Base-by-base conservation (phyloP, 2,329 filamentous ascomycete genomes). In the Thermoascus crustaceus region DNA sequence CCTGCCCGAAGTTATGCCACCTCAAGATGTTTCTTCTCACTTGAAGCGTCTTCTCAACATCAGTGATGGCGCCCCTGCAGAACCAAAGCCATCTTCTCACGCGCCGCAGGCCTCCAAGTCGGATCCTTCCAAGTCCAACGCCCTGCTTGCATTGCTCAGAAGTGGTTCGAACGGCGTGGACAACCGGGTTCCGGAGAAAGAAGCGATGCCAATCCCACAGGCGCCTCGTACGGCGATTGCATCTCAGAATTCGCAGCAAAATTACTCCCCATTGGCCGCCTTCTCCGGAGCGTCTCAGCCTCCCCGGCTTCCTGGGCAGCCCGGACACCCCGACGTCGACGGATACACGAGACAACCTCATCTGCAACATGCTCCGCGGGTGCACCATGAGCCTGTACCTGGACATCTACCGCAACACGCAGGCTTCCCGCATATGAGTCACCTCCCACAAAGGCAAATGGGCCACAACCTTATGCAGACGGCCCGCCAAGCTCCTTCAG, bases 201-300 rank as follows among this genome's bases (percentile, higher is more conserved):
- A 66, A 26, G 68, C 69, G 33, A 75, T 73, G 4, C 72, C 76
- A 6, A 55, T 74, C 20, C 74, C 81, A 9, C 72, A 76, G 41
- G 64, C 67, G 11, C 58, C 67, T 33, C 53, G 57, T 4, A 66
- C 72, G 17, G 66, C 70, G 14, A 53, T 69, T 18, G 23, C 14
- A 20, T 19, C 25, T 9, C 9, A 26, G n/a, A 27, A 38, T 19
- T 14, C 30, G 29, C 22, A 35, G 14, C 30, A 26, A n/a, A 3
- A 13, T 4, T 13, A 13, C n/a, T 29, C n/a, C 26, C 26, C 26
- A 9, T 35, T n/a, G 8, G 10, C 35, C 6, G 14, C 35, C n/a
- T 30, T 22, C 7, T n/a, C 9, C 11, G 17, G 22, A 32, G 27
- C 23, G 13, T 14, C 9, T 16, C 21, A 11, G 18, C 14, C 30